A percentile compares a stretch with the other conserved stretches of the same genome.
Evolutionary conservation across 2,329 filamentous ascomycete genomes (phyloP).

Genomic region (Acrocalymma vagum): DNA sequence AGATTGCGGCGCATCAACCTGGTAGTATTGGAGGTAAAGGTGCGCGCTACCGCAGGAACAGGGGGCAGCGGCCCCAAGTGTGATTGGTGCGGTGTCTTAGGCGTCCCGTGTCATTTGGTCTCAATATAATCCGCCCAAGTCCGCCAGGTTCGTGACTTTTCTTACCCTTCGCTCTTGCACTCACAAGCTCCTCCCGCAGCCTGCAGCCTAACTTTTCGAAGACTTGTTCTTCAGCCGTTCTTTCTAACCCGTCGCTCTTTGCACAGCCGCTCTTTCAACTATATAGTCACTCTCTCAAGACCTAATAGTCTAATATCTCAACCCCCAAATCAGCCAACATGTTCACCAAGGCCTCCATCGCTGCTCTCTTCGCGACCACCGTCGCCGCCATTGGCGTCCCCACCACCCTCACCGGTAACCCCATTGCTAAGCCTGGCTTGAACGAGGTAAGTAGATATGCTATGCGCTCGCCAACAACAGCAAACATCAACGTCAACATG

Average conservation of each 20-base stretch:
- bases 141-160: constrained; percentile 17
- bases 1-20: constrained; percentile 9
- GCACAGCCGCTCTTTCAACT: constrained; percentile 16
- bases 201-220: constrained; percentile 22
- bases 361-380: constrained; percentile 62
- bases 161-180: constrained; percentile 14
- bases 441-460: constrained; percentile 49
- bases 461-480: constrained; percentile 4
- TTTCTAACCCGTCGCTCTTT: constrained; percentile 33
- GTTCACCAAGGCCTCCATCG: constrained; percentile 49
- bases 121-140: constrained; percentile 32
- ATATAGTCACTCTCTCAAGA: constrained; percentile 25
- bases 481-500: no score
- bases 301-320: constrained; percentile 39
- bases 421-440: constrained; percentile 61
- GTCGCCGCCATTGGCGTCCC: constrained; percentile 49
- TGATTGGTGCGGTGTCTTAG: constrained; percentile 23
- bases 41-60: constrained; percentile 33
- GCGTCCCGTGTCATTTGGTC: constrained; percentile 14
- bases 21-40: background rate
- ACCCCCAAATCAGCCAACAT: constrained; percentile 32
- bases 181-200: constrained; percentile 5
- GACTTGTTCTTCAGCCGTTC: constrained; percentile 39
- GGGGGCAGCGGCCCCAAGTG: constrained; percentile 9
- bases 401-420: constrained; percentile 57